Evolutionary conservation across 2,329 filamentous ascomycete genomes (phyloP).

Genomic region (Ambrosiella beaveri): DNA sequence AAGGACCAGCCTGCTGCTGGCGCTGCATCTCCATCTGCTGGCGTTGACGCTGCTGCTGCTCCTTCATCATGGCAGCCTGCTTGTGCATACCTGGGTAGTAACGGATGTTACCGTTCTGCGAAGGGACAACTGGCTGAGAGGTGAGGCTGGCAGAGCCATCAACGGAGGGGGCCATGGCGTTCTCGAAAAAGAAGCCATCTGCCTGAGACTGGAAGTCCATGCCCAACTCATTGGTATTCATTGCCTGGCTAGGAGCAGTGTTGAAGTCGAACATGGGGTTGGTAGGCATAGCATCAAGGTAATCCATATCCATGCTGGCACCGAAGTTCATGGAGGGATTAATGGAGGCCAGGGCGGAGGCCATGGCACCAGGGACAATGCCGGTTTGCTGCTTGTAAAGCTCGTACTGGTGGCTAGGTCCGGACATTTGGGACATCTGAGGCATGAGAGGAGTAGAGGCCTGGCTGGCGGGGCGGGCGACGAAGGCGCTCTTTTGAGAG

Average conservation of each 20-base stretch:
- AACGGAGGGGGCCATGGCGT: slow-evolving; percentile 15
- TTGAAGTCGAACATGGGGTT: slow-evolving; percentile 59
- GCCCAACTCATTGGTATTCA: slow-evolving; percentile 48
- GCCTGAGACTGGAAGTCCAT: slow-evolving; percentile 36
- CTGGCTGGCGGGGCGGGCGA: slow-evolving; percentile 32
- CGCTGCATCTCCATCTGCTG: slow-evolving; percentile 30
- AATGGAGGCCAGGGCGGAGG: slow-evolving; percentile 62
- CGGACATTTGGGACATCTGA: slow-evolving; percentile 39
- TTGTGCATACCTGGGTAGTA: slow-evolving; percentile 91
- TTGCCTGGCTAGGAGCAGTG: slow-evolving; percentile 44
- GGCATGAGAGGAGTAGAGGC: slow-evolving; percentile 37
- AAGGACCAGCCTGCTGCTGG: slow-evolving; percentile 23
- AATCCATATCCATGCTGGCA: slow-evolving; percentile 31
- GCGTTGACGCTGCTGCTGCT: slow-evolving; percentile 51
- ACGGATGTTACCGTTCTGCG: slow-evolving; percentile 39
- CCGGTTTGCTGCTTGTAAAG: slow-evolving; percentile 92
- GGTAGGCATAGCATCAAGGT: slow-evolving; percentile 37
- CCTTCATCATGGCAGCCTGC: slow-evolving; percentile 63
- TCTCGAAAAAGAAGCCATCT: slow-evolving; percentile 48
- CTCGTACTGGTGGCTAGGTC: slow-evolving; percentile 87
- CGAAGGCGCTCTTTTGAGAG: slow-evolving; percentile 35
- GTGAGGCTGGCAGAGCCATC: slow-evolving; percentile 31
- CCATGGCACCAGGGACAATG: slow-evolving; percentile 67
- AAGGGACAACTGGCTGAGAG: slow-evolving; percentile 31
- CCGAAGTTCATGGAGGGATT: slow-evolving; percentile 37